Evolutionary conservation across 1,284 basidiomycete genomes (phyloP).

Genomic region (Sanghuangporus sanghuang): DNA sequence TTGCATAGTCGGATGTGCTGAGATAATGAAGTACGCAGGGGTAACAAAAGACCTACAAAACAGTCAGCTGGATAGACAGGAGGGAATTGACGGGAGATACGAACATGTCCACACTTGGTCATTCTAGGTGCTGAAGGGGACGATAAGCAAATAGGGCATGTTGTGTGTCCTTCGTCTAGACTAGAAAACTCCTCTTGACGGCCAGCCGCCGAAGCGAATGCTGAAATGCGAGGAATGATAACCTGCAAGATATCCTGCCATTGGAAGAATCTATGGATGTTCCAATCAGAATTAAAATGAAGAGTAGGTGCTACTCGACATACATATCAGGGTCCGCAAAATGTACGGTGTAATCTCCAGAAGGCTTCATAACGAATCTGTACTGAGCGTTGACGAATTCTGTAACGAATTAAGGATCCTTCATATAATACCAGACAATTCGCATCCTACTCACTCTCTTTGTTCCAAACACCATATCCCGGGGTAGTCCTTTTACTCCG

Average conservation of each 20-base stretch:
- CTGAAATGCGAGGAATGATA: slow-evolving; percentile 79
- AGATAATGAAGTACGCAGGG: slow-evolving; percentile 93
- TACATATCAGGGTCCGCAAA: slow-evolving; percentile 94
- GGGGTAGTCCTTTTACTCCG: slow-evolving; percentile 64
- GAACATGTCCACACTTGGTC: slow-evolving; percentile 96
- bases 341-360: slow-evolving; percentile 89
- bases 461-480: slow-evolving; percentile 71
- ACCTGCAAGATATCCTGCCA: slow-evolving; percentile 97
- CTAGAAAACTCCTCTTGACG: slow-evolving; percentile 30
- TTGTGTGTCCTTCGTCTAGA: slow-evolving; percentile 57
- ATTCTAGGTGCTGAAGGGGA: slow-evolving; percentile 90
- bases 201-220: slow-evolving; percentile 48
- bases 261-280: slow-evolving; percentile 70
- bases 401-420: slow-evolving; percentile 27
- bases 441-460: slow-evolving; percentile 66
- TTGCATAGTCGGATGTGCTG: slow-evolving; percentile 71
- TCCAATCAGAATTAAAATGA: slow-evolving; percentile 18
- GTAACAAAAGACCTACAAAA: slow-evolving; percentile 76
- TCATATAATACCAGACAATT: slow-evolving; percentile 15
- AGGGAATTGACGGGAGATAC: slow-evolving; percentile 31
- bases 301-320: slow-evolving; percentile 28
- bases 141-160: slow-evolving; percentile 94
- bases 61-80: slow-evolving; percentile 16
- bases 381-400: slow-evolving; percentile 93
- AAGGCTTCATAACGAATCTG: slow-evolving; percentile 89